Base-by-base conservation (phyloP, 78 protist species). In the Bigelowiella natans region DNA sequence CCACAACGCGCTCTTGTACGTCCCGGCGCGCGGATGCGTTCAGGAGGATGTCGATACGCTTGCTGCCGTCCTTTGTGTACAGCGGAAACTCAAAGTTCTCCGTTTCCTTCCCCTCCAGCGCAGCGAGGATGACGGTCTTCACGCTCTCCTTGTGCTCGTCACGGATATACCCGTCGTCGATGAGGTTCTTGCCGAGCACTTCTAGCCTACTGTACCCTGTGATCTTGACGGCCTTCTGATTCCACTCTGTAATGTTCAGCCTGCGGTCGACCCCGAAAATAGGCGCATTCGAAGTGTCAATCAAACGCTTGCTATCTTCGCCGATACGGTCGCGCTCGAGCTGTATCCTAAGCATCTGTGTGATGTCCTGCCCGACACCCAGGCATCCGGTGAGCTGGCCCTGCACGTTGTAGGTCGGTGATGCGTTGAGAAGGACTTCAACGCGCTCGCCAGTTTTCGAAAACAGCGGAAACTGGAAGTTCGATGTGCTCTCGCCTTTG, bases 81-180 rank as follows among this genome's bases (percentile, higher is more conserved):
- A 85, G 88, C 88, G 88, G 88, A 31, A 85, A 31, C 88, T 85
- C 88, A 18, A 85, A 85, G 88, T 85, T 85, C n/a, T 1, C 36
- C 36, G 88, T 28, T 29, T 85, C 88, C 29, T 30, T 26, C 39
- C 88, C 88, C 26, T 1, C 36, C 88, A 85, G 1, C 2, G 88
- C 88, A 1, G 26, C 11, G 18, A 1, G 1, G 31, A 85, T 29
- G 1, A 85, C 88, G 30, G 36, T 26, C n/a, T 31, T 31, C 88
- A 85, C 88, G 3, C 63, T 11, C 3, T 26, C 88, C 36, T 85
- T 26, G 36, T 30, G 37, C 88, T 85, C 88, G 1, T 31, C 88
- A 29, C 18, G 36, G 88, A 85, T 29, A 31, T 1, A 2, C n/a
- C n/a, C n/a, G 2, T 29, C 36, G 30, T 26, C 18, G 34, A 51